Percentiles rank a stretch among this genome's conserved stretches.
These are phyloP conservation scores for Talaromyces sp. DNA, from an alignment of 2,329 filamentous ascomycete genomes.

Conservation along the genomic window DNA sequence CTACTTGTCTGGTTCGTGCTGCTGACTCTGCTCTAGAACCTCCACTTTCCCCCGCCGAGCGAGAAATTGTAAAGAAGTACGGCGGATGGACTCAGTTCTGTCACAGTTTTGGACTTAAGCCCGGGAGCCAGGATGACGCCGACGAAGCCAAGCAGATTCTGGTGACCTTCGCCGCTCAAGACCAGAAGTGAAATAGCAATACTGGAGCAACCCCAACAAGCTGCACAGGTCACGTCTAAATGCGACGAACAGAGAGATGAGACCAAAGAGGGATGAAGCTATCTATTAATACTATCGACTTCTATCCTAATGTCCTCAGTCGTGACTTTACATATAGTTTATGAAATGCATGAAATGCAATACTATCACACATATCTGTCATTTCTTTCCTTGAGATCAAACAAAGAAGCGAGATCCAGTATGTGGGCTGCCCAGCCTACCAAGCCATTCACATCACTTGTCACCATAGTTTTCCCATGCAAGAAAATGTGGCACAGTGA, in stretches of 20 bases:
- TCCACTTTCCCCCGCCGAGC: conserved; percentile 26
- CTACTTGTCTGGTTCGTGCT: not conserved
- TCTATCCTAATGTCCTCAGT: not conserved
- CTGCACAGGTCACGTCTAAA: too few species aligned
- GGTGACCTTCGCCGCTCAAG: not conserved
- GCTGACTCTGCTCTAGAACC: conserved; percentile 22
- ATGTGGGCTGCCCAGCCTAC: not conserved
- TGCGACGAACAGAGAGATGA: not conserved
- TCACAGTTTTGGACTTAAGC: conserved; percentile 24
- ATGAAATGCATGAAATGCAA: not conserved
- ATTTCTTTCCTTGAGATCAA: not conserved
- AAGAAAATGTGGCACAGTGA: too few species aligned
- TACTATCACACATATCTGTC: not conserved
- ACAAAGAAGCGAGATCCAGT: not conserved
- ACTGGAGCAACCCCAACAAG: not conserved
- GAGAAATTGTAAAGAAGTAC: conserved; percentile 26
- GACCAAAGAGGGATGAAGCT: not conserved
- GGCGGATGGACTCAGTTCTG: conserved; percentile 30
- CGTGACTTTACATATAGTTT: not conserved
- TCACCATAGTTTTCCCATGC: too few species aligned
- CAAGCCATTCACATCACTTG: too few species aligned
- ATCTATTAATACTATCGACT: too few species aligned
- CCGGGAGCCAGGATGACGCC: conserved; percentile 25
- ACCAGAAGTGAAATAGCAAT: not conserved
- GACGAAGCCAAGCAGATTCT: conserved; percentile 23